A percentile compares a stretch with the other conserved stretches of the same genome.
Evolutionary conservation across 768 basidiomycete genomes (phyloP).

Genomic region (Holtermanniella nyarrowii): DNA sequence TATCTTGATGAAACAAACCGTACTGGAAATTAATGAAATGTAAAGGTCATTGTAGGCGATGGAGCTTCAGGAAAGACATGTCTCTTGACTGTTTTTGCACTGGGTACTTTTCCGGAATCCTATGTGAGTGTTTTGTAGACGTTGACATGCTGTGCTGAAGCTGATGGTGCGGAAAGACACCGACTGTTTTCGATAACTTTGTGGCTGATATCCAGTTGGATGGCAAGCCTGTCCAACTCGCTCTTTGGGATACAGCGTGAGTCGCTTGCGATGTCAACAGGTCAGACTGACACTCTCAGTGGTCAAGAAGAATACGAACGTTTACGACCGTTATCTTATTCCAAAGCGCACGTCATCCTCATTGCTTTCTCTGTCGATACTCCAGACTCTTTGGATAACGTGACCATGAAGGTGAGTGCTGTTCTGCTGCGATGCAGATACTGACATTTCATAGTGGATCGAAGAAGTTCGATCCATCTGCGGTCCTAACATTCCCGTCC

Average conservation of each 20-base stretch:
- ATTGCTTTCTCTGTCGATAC: slow-evolving; percentile 96
- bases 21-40: too few species aligned
- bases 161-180: slow-evolving; percentile 49
- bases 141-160: too few species aligned
- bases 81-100: slow-evolving; percentile 30
- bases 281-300: slow-evolving; percentile 44
- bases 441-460: slow-evolving; percentile 63
- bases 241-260: slow-evolving; percentile 98
- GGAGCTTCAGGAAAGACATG: slow-evolving; percentile 85
- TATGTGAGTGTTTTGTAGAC: background rate
- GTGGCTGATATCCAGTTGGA: slow-evolving; percentile 96
- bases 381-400: slow-evolving; percentile 93
- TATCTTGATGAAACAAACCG: background rate
- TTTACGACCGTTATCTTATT: slow-evolving; percentile 90
- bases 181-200: slow-evolving; percentile 81
- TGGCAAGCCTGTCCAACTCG: slow-evolving; percentile 92
- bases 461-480: slow-evolving; percentile 97
- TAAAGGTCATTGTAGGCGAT: slow-evolving; percentile 60
- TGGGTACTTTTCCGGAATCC: slow-evolving; percentile 39
- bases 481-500: slow-evolving; percentile 79
- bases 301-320: slow-evolving; percentile 99
- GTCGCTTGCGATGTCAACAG: slow-evolving; percentile 40
- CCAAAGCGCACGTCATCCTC: slow-evolving; percentile 95
- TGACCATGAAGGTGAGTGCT: slow-evolving; percentile 65
- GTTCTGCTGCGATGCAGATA: background rate